Percentiles rank a stretch among this genome's conserved stretches.
phyloP scores from a whole-genome alignment of 805 yeast species.

The Saccharomyces eubayanus region DNA sequence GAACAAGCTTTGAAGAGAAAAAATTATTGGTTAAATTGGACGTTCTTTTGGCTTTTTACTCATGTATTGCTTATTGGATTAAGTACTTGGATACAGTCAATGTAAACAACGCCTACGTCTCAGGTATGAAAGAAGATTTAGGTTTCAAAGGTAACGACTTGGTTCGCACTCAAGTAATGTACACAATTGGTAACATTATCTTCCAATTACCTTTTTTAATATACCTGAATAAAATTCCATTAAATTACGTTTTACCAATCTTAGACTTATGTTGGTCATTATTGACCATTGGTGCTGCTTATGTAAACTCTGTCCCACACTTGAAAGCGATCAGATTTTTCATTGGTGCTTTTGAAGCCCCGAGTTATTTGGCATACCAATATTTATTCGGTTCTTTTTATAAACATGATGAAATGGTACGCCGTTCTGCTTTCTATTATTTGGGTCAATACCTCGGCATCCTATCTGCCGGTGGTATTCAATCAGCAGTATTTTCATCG shows the following conservation, averaged over 20 bases:
- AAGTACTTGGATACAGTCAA: slow-evolving; percentile 55
- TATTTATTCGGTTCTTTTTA: slow-evolving; percentile 53
- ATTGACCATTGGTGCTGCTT: slow-evolving; percentile 45
- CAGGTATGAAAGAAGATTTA: slow-evolving; percentile 52
- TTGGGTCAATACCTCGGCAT: slow-evolving; percentile 56
- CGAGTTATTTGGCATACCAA: slow-evolving; percentile 51
- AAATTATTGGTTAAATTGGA: slow-evolving; percentile 43
- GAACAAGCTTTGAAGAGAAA: slow-evolving; percentile 38
- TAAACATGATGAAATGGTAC: slow-evolving; percentile 45
- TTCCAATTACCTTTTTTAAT: slow-evolving; percentile 59
- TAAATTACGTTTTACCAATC: slow-evolving; percentile 39
- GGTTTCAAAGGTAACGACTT: slow-evolving; percentile 55
- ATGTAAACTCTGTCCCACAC: slow-evolving; percentile 37
- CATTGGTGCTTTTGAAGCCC: slow-evolving; percentile 58
- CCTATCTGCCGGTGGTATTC: slow-evolving; percentile 54
- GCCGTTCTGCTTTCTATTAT: slow-evolving; percentile 57
- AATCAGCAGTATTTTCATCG: slow-evolving; percentile 42
- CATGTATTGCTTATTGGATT: slow-evolving; percentile 59
- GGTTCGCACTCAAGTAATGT: slow-evolving; percentile 50
- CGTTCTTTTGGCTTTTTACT: slow-evolving; percentile 41
- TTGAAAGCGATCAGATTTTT: slow-evolving; percentile 54
- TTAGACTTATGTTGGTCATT: slow-evolving; percentile 56
- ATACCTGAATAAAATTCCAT: slow-evolving; percentile 44
- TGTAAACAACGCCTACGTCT: slow-evolving; percentile 56
- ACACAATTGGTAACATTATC: slow-evolving; percentile 49